phyloP scores from a whole-genome alignment of 768 basidiomycete species.

The Udeniomyces megalosporus region DNA sequence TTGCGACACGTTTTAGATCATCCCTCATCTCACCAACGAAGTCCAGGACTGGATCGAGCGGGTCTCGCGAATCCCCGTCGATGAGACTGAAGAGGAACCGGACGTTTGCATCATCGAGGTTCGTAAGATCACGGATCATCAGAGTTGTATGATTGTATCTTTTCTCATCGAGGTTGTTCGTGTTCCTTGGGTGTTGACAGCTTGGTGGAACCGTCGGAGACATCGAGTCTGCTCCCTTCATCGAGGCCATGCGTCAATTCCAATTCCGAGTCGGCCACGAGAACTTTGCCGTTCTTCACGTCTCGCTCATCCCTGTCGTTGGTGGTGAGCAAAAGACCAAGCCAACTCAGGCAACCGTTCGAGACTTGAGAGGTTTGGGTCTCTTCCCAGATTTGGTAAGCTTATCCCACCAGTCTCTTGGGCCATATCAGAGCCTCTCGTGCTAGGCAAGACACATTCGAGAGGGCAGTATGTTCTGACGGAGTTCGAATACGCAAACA shows the following conservation, averaged over 20 bases:
- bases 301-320: constrained; percentile 95
- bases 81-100: constrained; percentile 79
- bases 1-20: constrained; percentile 49
- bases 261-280: constrained; percentile 93
- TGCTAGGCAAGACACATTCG: too few species aligned
- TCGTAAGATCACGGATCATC: constrained; percentile 19
- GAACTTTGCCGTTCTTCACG: constrained; percentile 92
- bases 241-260: constrained; percentile 99
- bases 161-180: background rate
- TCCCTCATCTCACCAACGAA: constrained; percentile 88
- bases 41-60: constrained; percentile 98
- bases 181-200: constrained; percentile 33
- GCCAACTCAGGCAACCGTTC: constrained; percentile 91
- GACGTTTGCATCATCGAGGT: constrained; percentile 98
- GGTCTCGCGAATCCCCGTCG: constrained; percentile 83
- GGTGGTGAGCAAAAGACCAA: constrained; percentile 99
- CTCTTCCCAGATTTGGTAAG: constrained; percentile 78
- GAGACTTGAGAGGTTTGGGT: constrained; percentile 80
- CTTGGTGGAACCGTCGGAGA: constrained; percentile 97
- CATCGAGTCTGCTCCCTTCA: constrained; percentile 93
- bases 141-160: background rate
- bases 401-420: background rate
- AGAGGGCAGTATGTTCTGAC: too few species aligned
- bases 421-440: too few species aligned
- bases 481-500: constrained; percentile 25